A percentile compares a stretch with the other conserved stretches of the same genome.
Evolutionary conservation across 106 monocot species (phyloP).

Genomic region (Dioscorea alata): DNA sequence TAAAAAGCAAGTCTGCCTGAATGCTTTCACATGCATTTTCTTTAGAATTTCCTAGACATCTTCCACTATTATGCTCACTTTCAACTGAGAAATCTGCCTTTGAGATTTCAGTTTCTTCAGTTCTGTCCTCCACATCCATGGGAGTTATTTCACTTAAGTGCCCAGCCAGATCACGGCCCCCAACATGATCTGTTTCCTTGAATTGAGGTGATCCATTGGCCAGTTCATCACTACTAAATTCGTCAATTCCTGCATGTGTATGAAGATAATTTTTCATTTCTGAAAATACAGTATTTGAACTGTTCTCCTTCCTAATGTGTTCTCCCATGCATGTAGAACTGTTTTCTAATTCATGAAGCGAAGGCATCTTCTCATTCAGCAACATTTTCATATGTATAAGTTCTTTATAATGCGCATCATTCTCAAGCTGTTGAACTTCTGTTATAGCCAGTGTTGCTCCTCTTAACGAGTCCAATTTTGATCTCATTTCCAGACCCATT

Average conservation of each 20-base stretch:
- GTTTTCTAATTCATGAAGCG: conserved; percentile 25
- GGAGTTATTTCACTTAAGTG: not conserved
- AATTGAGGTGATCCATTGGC: not conserved
- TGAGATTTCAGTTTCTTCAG: not conserved
- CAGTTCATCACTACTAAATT: conserved; percentile 4
- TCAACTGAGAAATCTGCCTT: not conserved
- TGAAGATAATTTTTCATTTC: conserved; percentile 13
- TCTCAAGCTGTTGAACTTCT: conserved; percentile 40
- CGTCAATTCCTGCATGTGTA: not conserved
- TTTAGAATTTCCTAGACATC: too few species aligned
- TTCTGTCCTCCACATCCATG: not conserved
- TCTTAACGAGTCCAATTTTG: conserved; percentile 46
- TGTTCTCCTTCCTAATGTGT: conserved; percentile 16
- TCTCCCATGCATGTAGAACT: conserved; percentile 14
- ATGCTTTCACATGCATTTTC: too few species aligned
- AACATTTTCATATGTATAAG: conserved; percentile 12
- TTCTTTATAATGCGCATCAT: conserved; percentile 25
- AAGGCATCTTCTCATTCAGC: conserved; percentile 19
- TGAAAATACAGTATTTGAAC: conserved; percentile 9
- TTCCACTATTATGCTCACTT: not conserved
- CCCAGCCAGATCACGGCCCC: not conserved
- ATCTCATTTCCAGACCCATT: conserved; percentile 37
- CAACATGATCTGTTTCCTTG: not conserved
- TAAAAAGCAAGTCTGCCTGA: conserved; percentile 18
- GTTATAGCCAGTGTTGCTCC: conserved; percentile 59